phyloP scores from a whole-genome alignment of 75 land plant genomes.

The Pinus albicaulis region DNA sequence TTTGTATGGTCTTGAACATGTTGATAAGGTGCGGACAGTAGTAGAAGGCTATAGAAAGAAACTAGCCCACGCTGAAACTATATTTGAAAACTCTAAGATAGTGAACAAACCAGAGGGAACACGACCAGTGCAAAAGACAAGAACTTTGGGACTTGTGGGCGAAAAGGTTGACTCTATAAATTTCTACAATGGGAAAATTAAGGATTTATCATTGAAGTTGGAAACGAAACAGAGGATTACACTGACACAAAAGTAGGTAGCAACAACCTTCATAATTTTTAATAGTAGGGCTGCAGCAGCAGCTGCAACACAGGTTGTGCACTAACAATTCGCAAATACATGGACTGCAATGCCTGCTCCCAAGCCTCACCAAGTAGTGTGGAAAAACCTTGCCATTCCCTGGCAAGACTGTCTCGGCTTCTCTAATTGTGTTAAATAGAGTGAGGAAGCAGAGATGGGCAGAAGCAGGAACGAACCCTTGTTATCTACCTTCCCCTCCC shows the following conservation, averaged over 20 bases:
- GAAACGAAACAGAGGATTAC: conserved; percentile 55
- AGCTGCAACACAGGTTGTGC: conserved; percentile 68
- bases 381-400: conserved; percentile 52
- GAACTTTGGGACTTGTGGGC: conserved; percentile 71
- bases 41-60: conserved; percentile 65
- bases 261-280: conserved; percentile 72
- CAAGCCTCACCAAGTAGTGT: conserved; percentile 72
- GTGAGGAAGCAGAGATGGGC: no score
- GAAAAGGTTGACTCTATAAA: conserved; percentile 73
- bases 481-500: no score
- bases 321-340: conserved; percentile 46
- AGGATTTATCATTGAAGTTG: conserved; percentile 42
- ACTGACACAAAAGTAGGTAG: conserved; percentile 44
- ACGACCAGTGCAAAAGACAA: conserved; percentile 60
- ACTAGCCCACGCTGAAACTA: conserved; percentile 62
- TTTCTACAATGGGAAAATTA: conserved; percentile 54
- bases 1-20: conserved; percentile 26
- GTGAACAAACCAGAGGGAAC: conserved; percentile 42
- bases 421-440: no score
- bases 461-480: no score
- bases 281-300: conserved; percentile 65
- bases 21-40: conserved; percentile 50
- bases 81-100: conserved; percentile 53
- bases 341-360: conserved; percentile 85
- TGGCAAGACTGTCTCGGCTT: no score